Conservation (phyloP, 1,284 basidiomycete species). For the Marasmius fiardii region DNA sequence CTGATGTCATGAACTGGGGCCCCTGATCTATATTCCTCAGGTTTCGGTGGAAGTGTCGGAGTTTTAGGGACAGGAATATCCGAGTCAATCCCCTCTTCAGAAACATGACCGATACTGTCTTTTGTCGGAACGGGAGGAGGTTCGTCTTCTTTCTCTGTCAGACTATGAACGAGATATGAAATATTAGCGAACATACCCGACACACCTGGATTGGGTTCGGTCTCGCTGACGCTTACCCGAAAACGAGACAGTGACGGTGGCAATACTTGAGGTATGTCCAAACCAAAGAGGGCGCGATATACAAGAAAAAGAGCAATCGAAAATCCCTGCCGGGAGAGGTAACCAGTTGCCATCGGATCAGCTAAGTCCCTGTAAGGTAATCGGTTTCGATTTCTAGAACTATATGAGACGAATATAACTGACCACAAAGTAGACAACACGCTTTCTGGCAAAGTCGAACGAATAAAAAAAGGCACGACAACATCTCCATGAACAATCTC, state of each 20-base stretch:
- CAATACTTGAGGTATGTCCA: conserved; percentile 12
- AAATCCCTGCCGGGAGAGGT: conserved; percentile 11
- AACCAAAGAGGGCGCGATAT: conserved; percentile 12
- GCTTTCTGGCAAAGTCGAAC: conserved; percentile 52
- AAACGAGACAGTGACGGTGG: not conserved
- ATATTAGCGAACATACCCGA: not conserved
- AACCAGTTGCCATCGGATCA: conserved; percentile 10
- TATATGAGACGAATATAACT: not conserved
- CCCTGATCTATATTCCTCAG: not conserved
- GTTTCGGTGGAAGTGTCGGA: not conserved
- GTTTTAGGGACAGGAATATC: not conserved
- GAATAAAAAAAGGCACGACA: conserved; percentile 63
- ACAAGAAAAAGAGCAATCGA: conserved; percentile 14
- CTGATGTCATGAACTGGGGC: not conserved
- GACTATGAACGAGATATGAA: not conserved
- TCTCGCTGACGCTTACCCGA: not conserved
- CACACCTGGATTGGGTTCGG: not conserved
- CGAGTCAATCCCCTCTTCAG: not conserved
- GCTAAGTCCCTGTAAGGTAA: conserved; percentile 10
- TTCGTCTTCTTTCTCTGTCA: not conserved
- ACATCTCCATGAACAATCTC: conserved; percentile 59
- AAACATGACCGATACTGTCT: not conserved
- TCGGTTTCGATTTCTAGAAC: not conserved
- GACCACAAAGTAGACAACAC: conserved; percentile 15
- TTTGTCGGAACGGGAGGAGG: not conserved